Conservation (phyloP, 108 stramenopile genomes). For the Stephanodiscus triporus region DNA sequence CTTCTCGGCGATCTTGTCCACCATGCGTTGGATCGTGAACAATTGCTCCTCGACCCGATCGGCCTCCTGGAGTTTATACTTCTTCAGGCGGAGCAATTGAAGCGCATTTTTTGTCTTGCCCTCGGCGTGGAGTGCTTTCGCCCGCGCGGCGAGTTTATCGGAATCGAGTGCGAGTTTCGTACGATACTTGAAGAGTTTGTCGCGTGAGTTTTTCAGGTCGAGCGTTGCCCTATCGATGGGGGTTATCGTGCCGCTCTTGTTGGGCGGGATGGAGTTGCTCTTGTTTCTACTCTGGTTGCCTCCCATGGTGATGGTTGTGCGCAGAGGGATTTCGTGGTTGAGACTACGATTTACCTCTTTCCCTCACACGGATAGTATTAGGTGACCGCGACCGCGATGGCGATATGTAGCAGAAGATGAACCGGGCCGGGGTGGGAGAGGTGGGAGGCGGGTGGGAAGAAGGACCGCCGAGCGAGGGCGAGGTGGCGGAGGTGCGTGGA, state of each 20-base stretch:
- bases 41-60: conserved; percentile 77
- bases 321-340: no score
- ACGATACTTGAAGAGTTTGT: conserved; percentile 75
- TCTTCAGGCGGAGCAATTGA: conserved; percentile 71
- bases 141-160: conserved; percentile 63
- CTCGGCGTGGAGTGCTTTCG: conserved; percentile 64
- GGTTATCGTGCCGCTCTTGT: conserved; percentile 49
- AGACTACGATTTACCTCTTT: no score
- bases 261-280: conserved; percentile 13
- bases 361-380: no score
- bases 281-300: conserved; percentile 28
- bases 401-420: no score
- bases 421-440: no score
- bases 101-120: conserved; percentile 72
- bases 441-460: no score
- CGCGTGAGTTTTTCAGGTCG: conserved; percentile 91
- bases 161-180: conserved; percentile 68
- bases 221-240: conserved; percentile 84
- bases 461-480: no score
- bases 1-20: conserved; percentile 84
- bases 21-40: conserved; percentile 82
- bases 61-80: conserved; percentile 77
- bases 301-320: conserved; percentile 23
- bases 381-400: no score
- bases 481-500: no score